Conservation (phyloP, 495 filamentous ascomycete genomes). For the Lindgomyces ingoldianus region DNA sequence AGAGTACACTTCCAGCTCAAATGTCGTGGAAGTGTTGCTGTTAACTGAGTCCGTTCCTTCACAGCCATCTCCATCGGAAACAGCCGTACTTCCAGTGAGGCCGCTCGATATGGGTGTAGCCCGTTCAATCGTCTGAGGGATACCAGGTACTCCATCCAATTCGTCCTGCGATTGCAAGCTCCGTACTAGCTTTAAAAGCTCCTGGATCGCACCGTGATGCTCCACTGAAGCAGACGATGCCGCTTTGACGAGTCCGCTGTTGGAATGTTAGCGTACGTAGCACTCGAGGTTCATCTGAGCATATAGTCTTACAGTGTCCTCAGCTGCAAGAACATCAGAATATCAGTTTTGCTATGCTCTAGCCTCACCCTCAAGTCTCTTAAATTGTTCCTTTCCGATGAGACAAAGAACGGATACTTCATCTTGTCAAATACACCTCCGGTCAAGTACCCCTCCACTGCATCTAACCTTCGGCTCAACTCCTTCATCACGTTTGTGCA, state of each 20-base stretch:
- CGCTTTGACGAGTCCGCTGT: background rate
- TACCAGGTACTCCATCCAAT: background rate
- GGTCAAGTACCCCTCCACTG: background rate
- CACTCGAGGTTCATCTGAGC: background rate
- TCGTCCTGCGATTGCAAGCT: background rate
- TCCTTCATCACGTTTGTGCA: slow-evolving; percentile 1
- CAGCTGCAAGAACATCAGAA: background rate
- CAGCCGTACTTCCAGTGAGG: background rate
- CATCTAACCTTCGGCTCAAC: background rate
- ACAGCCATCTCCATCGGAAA: background rate
- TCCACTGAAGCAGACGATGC: background rate
- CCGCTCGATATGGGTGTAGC: background rate
- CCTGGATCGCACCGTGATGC: background rate
- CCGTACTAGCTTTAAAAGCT: background rate
- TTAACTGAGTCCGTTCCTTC: background rate
- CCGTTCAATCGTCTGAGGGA: background rate
- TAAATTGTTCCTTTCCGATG: background rate
- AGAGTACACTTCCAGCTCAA: background rate
- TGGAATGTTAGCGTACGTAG: background rate
- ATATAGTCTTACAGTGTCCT: background rate
- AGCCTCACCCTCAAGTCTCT: background rate
- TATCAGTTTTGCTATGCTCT: background rate
- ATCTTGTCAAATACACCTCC: background rate
- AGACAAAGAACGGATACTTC: background rate
- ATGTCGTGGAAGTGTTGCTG: background rate